These are phyloP conservation scores for Cryptococcus hybrid DNA, from an alignment of 1,284 basidiomycete species.

Conservation along the genomic window DNA sequence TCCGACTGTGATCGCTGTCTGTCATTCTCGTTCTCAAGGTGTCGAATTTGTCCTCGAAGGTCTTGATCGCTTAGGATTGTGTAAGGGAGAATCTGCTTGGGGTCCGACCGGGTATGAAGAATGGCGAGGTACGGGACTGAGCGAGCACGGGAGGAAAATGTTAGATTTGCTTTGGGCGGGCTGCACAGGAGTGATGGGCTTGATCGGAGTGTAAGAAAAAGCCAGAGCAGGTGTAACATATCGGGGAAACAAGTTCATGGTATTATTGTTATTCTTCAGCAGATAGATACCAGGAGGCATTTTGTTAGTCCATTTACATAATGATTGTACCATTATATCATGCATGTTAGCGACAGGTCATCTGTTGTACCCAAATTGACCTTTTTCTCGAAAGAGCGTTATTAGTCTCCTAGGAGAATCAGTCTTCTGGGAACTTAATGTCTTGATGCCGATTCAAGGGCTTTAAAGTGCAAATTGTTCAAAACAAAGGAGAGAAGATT, in stretches of 20 bases:
- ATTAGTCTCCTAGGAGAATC: too few relatives aligned
- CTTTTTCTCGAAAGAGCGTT: not conserved
- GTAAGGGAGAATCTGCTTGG: constrained; percentile 48
- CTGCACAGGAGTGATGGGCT: constrained; percentile 47
- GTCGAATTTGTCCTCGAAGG: constrained; percentile 52
- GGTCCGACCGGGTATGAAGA: constrained; percentile 51
- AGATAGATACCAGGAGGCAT: not conserved
- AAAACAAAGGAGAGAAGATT: too few relatives aligned
- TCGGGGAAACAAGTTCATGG: too few relatives aligned
- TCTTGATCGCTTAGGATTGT: constrained; percentile 47
- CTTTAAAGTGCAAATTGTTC: too few relatives aligned
- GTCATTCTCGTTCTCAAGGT: constrained; percentile 46
- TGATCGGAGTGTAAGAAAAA: not conserved
- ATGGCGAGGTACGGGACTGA: constrained; percentile 48
- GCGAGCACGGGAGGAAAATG: constrained; percentile 41
- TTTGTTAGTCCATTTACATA: too few relatives aligned
- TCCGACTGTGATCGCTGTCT: constrained; percentile 50
- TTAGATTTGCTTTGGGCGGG: constrained; percentile 48
- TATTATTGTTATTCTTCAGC: not conserved
- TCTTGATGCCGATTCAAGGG: too few relatives aligned
- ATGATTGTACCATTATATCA: not conserved
- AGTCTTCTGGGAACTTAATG: too few relatives aligned
- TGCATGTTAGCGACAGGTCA: not conserved
- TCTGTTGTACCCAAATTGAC: not conserved
- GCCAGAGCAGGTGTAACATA: too few relatives aligned